phyloP scores from a whole-genome alignment of 805 yeast genomes.

The Teunomyces pallodes region DNA sequence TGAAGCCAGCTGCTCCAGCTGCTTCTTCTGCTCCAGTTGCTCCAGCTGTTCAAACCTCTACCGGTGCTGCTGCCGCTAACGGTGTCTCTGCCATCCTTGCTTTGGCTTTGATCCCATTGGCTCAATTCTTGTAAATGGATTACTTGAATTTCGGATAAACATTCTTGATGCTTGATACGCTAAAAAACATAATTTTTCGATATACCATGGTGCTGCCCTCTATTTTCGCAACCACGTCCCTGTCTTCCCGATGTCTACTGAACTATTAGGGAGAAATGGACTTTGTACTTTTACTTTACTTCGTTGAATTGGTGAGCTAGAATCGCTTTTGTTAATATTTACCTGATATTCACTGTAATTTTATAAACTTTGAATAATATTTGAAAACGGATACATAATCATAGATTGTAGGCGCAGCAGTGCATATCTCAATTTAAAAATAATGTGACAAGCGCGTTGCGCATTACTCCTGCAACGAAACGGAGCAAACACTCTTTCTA shows the following conservation, averaged over 20 bases:
- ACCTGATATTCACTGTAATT: background rate
- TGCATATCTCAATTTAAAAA: too few species aligned
- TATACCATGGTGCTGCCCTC: background rate
- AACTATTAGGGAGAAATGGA: background rate
- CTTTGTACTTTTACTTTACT: conserved; percentile 20
- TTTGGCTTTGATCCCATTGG: conserved; percentile 29
- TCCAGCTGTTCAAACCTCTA: background rate
- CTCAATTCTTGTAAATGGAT: conserved; percentile 14
- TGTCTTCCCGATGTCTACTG: background rate
- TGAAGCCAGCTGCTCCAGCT: conserved; percentile 11
- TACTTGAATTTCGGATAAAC: background rate
- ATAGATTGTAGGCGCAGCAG: too few species aligned
- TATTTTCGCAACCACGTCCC: background rate
- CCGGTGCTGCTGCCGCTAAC: conserved; percentile 1
- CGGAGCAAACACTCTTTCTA: too few species aligned
- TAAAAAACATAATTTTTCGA: background rate
- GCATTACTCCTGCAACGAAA: too few species aligned
- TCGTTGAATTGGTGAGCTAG: background rate
- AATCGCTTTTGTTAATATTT: background rate
- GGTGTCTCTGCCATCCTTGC: conserved; percentile 23
- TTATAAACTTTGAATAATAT: background rate
- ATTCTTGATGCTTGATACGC: background rate
- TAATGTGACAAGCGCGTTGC: too few species aligned
- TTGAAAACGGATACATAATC: background rate
- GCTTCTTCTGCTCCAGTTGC: conserved; percentile 4